These are phyloP conservation scores for Platanthera zijinensis DNA, from an alignment of 106 monocot species.

Conservation along the genomic window DNA sequence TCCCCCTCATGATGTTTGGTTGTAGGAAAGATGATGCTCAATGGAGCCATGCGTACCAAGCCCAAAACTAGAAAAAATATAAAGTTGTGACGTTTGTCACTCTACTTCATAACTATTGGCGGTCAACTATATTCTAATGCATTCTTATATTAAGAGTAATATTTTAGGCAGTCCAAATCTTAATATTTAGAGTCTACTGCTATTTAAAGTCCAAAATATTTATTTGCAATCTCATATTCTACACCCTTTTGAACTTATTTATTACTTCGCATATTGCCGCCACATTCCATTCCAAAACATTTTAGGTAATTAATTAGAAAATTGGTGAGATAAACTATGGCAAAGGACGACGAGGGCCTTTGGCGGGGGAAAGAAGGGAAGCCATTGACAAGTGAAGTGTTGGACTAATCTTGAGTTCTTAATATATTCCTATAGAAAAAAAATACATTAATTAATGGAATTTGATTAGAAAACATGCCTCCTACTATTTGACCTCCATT, in stretches of 20 bases:
- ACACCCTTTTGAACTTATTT: neutral
- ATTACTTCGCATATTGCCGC: constrained; percentile 70
- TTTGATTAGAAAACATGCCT: constrained; percentile 16
- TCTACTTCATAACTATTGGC: too few relatives aligned
- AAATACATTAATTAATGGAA: neutral
- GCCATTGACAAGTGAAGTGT: constrained; percentile 91
- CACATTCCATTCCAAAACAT: constrained; percentile 87
- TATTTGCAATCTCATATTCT: too few relatives aligned
- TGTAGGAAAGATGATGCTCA: too few relatives aligned
- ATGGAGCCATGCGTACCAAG: too few relatives aligned
- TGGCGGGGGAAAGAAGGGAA: constrained; percentile 44
- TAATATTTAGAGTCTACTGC: too few relatives aligned
- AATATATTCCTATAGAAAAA: constrained; percentile 46
- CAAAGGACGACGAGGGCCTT: constrained; percentile 95
- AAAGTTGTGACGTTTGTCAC: too few relatives aligned
- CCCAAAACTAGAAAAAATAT: too few relatives aligned
- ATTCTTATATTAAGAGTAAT: too few relatives aligned
- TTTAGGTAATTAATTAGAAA: neutral
- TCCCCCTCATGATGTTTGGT: too few relatives aligned
- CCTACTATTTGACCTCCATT: constrained; percentile 58
- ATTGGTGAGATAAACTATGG: constrained; percentile 32
- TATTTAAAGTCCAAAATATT: too few relatives aligned
- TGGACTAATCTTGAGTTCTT: constrained; percentile 69
- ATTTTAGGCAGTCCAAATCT: too few relatives aligned
- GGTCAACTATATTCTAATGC: too few relatives aligned